Base-by-base conservation (phyloP, 768 basidiomycete species). In the Boletus rubropictus region DNA sequence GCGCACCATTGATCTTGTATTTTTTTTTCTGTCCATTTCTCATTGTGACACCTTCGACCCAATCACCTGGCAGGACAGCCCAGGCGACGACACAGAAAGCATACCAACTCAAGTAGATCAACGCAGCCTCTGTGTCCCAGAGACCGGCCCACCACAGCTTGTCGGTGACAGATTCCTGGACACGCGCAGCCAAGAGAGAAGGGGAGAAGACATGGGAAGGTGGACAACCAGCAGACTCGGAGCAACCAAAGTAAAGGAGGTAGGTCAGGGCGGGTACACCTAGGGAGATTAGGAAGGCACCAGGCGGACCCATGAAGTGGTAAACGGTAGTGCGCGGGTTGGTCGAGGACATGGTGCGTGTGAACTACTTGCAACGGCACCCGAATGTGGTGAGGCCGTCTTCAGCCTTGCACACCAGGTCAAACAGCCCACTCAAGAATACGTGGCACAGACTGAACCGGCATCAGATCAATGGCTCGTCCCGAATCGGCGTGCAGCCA, bases 1-100 rank as follows among this genome's bases (percentile, higher is more conserved):
- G 66, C 77, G 56, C 60, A 93, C 94, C 94, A 70, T 99, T 98
- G 50, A 96, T 91, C 71, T 89, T 97, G 75, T 99, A 99, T 50
- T 75, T 68, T 63, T 87, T 84, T 60, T 76, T 83, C 44, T 72
- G 73, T 0, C 94, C 94, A 34, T 81, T 83, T 38, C 96, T 77
- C 56, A 95, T 65, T 7, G 72, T 70, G 21, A 72, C 78, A 20
- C 91, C 91, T 39, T 85, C 72, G 5, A 91, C 72, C 70, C 73
- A 73, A 49, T 89, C 84, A 4, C 81, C 81, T 1, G 82, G 96
- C 11, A 98, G 69, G 40, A 91, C 58, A 5, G 71, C 73, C 93
- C 94, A 97, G 3, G 88, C 76, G 3, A 79, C 67, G 39, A 97
- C 77, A 54, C 81, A 85, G 66, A 86, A 98, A n/a, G 79, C 70